phyloP scores from a whole-genome alignment of 2,329 filamentous ascomycete species.

The Neofusicoccum laricinum region DNA sequence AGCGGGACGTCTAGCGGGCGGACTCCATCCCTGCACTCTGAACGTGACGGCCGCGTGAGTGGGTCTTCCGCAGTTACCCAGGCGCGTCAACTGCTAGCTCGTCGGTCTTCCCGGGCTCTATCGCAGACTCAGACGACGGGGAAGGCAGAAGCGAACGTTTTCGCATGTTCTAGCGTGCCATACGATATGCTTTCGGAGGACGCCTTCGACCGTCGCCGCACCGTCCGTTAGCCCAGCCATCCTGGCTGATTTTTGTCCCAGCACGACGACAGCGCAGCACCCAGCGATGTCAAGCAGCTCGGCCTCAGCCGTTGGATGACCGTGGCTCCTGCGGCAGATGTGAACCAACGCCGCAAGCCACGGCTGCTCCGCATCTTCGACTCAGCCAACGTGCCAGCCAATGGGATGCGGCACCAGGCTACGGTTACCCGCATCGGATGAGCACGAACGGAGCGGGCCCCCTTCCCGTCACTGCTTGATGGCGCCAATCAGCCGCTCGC shows the following conservation, averaged over 20 bases:
- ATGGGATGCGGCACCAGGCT: background rate
- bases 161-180: slow-evolving; percentile 11
- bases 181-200: slow-evolving; percentile 1
- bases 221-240: background rate
- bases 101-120: background rate
- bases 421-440: slow-evolving; percentile 12
- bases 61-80: background rate
- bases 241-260: background rate
- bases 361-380: background rate
- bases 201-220: background rate
- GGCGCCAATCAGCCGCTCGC: slow-evolving; percentile 17
- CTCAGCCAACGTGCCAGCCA: slow-evolving; percentile 1
- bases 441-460: slow-evolving; percentile 2
- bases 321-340: background rate
- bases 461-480: slow-evolving; percentile 11
- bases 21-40: background rate
- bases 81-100: background rate
- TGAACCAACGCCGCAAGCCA: background rate
- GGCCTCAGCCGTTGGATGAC: slow-evolving; percentile 6
- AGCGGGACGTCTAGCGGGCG: background rate
- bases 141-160: slow-evolving; percentile 14
- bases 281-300: slow-evolving; percentile 2
- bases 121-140: background rate
- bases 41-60: background rate
- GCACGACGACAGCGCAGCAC: background rate